Conservation (phyloP, 768 basidiomycete genomes). For the Tricholomella constricta region DNA sequence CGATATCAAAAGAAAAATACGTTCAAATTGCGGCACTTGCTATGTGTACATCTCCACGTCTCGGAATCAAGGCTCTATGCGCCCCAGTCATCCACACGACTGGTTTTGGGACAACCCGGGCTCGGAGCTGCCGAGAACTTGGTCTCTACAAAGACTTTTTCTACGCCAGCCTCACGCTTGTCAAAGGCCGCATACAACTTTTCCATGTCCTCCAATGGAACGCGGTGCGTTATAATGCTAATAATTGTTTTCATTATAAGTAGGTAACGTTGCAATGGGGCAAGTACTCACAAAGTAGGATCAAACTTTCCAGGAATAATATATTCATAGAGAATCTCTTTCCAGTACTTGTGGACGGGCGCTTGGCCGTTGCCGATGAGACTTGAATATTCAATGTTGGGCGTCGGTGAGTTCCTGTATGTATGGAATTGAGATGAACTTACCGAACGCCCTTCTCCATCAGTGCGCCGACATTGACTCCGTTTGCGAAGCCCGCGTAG, state of each 20-base stretch:
- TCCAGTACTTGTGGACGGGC: slow-evolving; percentile 74
- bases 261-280: background rate
- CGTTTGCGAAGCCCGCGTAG: slow-evolving; percentile 69
- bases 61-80: background rate
- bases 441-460: slow-evolving; percentile 75
- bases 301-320: slow-evolving; percentile 68
- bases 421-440: background rate
- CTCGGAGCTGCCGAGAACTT: slow-evolving; percentile 48
- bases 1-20: too few relatives aligned
- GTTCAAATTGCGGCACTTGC: background rate
- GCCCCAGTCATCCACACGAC: slow-evolving; percentile 52
- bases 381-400: slow-evolving; percentile 21
- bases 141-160: slow-evolving; percentile 79
- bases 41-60: too few relatives aligned
- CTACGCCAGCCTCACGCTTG: slow-evolving; percentile 52
- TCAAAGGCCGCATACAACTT: slow-evolving; percentile 69
- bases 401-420: background rate
- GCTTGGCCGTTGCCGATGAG: slow-evolving; percentile 78
- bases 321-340: slow-evolving; percentile 65
- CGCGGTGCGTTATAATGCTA: slow-evolving; percentile 58
- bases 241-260: background rate
- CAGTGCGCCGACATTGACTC: slow-evolving; percentile 68
- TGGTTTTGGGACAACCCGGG: slow-evolving; percentile 52
- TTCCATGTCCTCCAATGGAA: slow-evolving; percentile 66
- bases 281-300: slow-evolving; percentile 50